These are phyloP conservation scores for Orbilia javanica DNA, from an alignment of 2,329 filamentous ascomycete species.

Conservation along the genomic window DNA sequence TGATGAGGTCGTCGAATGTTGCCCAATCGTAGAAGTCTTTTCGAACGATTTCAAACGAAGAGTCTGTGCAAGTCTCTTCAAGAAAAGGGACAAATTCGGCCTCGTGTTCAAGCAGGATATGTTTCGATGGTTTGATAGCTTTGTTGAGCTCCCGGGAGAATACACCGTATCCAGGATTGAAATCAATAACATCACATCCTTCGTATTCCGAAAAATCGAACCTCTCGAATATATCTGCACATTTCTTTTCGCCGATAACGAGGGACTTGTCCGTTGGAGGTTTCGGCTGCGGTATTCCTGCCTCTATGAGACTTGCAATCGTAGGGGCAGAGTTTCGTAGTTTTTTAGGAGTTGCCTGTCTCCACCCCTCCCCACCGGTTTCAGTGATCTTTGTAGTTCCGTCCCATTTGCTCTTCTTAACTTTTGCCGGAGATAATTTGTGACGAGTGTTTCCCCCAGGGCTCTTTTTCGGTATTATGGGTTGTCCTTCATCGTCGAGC, in stretches of 20 bases:
- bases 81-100: conserved; percentile 74
- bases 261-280: conserved; percentile 10
- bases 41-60: conserved; percentile 69
- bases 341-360: neutral
- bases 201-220: conserved; percentile 78
- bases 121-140: conserved; percentile 79
- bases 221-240: conserved; percentile 77
- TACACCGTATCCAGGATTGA: conserved; percentile 83
- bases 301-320: neutral
- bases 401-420: neutral
- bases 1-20: conserved; percentile 72
- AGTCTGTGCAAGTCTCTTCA: conserved; percentile 69
- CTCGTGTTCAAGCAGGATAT: conserved; percentile 84
- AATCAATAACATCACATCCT: conserved; percentile 86
- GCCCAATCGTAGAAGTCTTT: conserved; percentile 73
- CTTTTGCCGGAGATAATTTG: neutral
- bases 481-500: conserved; percentile 6
- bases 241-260: conserved; percentile 59
- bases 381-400: neutral
- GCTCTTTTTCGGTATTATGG: neutral
- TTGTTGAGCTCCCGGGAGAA: conserved; percentile 84
- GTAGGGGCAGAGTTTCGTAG: conserved; percentile 27
- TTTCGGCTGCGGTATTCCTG: conserved; percentile 20
- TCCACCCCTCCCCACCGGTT: neutral
- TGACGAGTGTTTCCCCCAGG: neutral